Percentiles rank a stretch among this genome's conserved stretches.
phyloP scores from a whole-genome alignment of 768 basidiomycete species.

The Trametes coccinea region DNA sequence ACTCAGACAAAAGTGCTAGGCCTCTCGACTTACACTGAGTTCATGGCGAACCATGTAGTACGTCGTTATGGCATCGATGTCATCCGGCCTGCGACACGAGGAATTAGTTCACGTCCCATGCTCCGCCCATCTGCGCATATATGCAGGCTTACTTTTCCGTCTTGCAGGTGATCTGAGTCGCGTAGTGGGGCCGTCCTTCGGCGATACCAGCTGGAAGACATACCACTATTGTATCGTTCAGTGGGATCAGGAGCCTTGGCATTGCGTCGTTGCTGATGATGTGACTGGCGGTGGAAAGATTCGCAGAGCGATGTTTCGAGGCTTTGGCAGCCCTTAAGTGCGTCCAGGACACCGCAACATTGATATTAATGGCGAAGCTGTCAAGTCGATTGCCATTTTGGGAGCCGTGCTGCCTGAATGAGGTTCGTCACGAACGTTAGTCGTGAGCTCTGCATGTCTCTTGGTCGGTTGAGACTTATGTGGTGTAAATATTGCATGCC shows the following conservation, averaged over 20 bases:
- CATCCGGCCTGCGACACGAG: conserved; percentile 2
- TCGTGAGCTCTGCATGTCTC: too few relatives aligned
- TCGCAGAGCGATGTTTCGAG: too few relatives aligned
- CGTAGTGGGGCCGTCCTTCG: background rate
- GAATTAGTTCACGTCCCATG: conserved; percentile 17
- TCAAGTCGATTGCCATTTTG: too few relatives aligned
- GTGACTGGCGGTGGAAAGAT: too few relatives aligned
- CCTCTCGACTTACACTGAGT: conserved; percentile 8
- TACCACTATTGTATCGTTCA: conserved; percentile 26
- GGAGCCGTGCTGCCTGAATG: too few relatives aligned
- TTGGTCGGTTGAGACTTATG: too few relatives aligned
- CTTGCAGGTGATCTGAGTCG: conserved; percentile 28
- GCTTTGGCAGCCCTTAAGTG: too few relatives aligned
- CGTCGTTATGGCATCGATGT: conserved; percentile 15
- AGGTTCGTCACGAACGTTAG: too few relatives aligned
- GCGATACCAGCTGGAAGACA: conserved; percentile 18
- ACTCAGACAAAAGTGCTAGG: background rate
- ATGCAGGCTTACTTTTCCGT: conserved; percentile 7
- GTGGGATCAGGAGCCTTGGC: conserved; percentile 15
- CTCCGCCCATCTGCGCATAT: background rate
- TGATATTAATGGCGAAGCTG: too few relatives aligned
- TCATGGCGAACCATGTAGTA: conserved; percentile 21
- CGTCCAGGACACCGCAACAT: too few relatives aligned
- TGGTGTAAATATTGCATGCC: too few relatives aligned
- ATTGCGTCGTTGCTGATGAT: background rate